Conservation (phyloP, 2,329 filamentous ascomycete species). For the Penicillium italicum region DNA sequence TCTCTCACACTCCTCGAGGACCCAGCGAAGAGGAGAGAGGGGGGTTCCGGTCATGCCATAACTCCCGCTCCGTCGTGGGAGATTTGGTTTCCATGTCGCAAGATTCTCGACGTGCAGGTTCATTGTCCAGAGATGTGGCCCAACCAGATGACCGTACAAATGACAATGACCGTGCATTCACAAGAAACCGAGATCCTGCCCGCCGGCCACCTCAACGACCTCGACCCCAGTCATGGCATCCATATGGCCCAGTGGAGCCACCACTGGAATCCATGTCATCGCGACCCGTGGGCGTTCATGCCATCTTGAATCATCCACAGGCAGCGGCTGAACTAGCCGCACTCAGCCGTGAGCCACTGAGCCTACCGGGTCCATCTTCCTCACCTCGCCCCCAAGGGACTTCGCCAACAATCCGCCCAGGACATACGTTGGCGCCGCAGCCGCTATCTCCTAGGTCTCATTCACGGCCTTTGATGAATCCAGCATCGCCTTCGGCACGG, state of each 20-base stretch:
- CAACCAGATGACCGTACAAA: slow-evolving; percentile 21
- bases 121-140: slow-evolving; percentile 29
- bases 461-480: slow-evolving; percentile 32
- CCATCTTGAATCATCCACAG: slow-evolving; percentile 41
- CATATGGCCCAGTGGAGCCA: slow-evolving; percentile 36
- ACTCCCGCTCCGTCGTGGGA: slow-evolving; percentile 27
- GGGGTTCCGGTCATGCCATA: slow-evolving; percentile 40
- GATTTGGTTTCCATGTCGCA: slow-evolving; percentile 41
- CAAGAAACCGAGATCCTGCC: slow-evolving; percentile 15
- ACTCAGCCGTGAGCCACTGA: slow-evolving; percentile 23
- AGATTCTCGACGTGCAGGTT: slow-evolving; percentile 29
- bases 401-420: slow-evolving; percentile 27
- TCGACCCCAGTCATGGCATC: slow-evolving; percentile 37
- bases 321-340: slow-evolving; percentile 14
- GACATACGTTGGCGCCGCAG: slow-evolving; percentile 25
- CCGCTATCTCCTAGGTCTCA: slow-evolving; percentile 33
- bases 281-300: slow-evolving; percentile 40
- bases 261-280: slow-evolving; percentile 28
- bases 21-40: slow-evolving; percentile 38
- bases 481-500: slow-evolving; percentile 38
- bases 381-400: slow-evolving; percentile 30
- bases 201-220: slow-evolving; percentile 27
- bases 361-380: slow-evolving; percentile 20
- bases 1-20: slow-evolving; percentile 38
- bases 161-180: slow-evolving; percentile 23